Base-by-base conservation (phyloP, 73 alveolate genomes). In the Tetrahymena borealis region DNA sequence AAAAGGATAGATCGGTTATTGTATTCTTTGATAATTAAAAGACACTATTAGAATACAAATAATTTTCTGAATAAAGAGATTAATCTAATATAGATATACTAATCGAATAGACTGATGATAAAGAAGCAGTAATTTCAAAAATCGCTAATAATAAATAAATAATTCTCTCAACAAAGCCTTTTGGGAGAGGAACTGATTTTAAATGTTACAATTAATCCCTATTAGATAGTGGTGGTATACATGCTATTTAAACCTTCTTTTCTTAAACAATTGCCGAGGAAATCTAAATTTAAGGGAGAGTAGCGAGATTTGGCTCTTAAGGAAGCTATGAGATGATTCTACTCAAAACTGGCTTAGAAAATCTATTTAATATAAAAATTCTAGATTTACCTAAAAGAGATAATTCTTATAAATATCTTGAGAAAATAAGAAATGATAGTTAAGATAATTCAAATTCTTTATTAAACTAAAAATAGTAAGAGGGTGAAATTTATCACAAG, bases 121-220 rank as follows among this genome's bases (percentile, higher is more conserved):
- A 12, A 42, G 32, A 42, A 1, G 16, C 1, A n/a, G 31, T 1
- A 42, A 42, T 42, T 12, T 7, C 31, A 0, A 42, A 42, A 33
- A 33, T 33, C 7, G 31, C 79, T n/a, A n/a, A 42, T 5, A n/a
- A 9, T 12, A n/a, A n/a, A 2, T 12, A 12, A 1, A 33, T 10
- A 12, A 42, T 33, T 12, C 79, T 42, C 2, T 42, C 33, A 3
- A 42, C 79, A 12, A 42, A n/a, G 24, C 31, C 18, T 12, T 91
- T 12, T 91, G 94, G 94, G 1, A 91, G 94, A 43, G 94, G 94
- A 3, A 43, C 93, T 10, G 94, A 91, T 40, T 91, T 91, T 40
- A 91, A 20, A 1, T 13, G 28, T 1, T 20, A 33, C 1, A 41
- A 43, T 28, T 13, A 4, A 11, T 15, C 1, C 6, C 60, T 91